These are phyloP conservation scores for Thermochaetoides dissita DNA, from an alignment of 2,329 filamentous ascomycete genomes.

Conservation along the genomic window DNA sequence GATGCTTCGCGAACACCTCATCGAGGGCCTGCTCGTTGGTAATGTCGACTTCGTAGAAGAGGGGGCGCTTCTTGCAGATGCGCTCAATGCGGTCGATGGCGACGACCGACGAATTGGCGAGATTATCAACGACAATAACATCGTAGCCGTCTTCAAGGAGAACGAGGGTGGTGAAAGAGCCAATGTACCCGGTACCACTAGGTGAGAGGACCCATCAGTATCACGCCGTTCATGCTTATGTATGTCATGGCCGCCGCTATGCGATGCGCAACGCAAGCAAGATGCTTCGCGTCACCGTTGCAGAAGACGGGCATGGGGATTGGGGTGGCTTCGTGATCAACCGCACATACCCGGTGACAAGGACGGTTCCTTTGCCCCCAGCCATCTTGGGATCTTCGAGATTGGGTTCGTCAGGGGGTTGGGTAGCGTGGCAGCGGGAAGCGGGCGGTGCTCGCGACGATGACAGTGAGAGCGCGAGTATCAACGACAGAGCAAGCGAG, in stretches of 20 bases:
- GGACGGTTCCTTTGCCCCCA: constrained; percentile 57
- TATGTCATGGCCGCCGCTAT: too few relatives aligned
- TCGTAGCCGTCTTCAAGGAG: constrained; percentile 91
- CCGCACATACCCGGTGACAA: constrained; percentile 65
- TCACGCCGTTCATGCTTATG: neutral
- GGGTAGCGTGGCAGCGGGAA: neutral
- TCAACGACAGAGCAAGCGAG: too few relatives aligned
- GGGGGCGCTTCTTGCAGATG: constrained; percentile 74
- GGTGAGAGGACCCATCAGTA: constrained; percentile 18
- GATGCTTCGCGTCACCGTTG: too few relatives aligned
- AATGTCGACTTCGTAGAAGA: constrained; percentile 76
- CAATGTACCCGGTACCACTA: constrained; percentile 97
- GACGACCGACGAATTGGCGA: constrained; percentile 92
- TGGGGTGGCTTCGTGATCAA: too few relatives aligned
- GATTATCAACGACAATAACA: constrained; percentile 88
- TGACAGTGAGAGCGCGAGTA: too few relatives aligned
- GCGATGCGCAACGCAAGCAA: too few relatives aligned
- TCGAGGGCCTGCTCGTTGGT: constrained; percentile 75
- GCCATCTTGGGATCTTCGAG: constrained; percentile 39
- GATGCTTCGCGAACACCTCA: constrained; percentile 75
- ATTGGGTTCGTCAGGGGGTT: constrained; percentile 5
- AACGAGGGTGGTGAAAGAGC: constrained; percentile 86
- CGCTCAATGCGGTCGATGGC: constrained; percentile 90
- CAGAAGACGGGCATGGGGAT: too few relatives aligned
- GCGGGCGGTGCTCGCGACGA: neutral